phyloP scores from a whole-genome alignment of 352 stramenopile species.

The Elongisporangium anandrum region DNA sequence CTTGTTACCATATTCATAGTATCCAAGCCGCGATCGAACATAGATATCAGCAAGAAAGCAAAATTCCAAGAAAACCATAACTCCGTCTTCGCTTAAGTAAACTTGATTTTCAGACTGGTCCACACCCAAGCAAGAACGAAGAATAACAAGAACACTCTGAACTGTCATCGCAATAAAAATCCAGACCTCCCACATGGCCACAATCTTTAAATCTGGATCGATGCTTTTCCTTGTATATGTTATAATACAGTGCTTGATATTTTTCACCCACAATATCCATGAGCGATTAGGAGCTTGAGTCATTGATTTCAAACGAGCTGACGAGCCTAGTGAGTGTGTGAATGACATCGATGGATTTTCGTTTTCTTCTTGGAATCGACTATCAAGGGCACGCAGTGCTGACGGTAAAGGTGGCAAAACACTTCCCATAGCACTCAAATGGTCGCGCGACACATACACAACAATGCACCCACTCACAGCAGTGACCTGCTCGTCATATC shows the following conservation, averaged over 20 bases:
- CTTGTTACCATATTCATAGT: slow-evolving; percentile 67
- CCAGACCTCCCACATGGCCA: slow-evolving; percentile 44
- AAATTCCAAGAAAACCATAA: slow-evolving; percentile 34
- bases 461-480: slow-evolving; percentile 54
- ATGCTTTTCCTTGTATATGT: slow-evolving; percentile 15
- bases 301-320: neutral
- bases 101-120: neutral
- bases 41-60: slow-evolving; percentile 47
- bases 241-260: neutral
- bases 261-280: neutral
- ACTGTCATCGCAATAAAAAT: slow-evolving; percentile 34
- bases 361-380: neutral
- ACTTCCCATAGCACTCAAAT: slow-evolving; percentile 31
- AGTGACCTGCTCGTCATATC: slow-evolving; percentile 34
- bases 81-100: slow-evolving; percentile 13
- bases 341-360: neutral
- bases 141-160: slow-evolving; percentile 41
- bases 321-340: neutral
- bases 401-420: slow-evolving; percentile 15
- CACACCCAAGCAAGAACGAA: slow-evolving; percentile 43
- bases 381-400: neutral
- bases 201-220: slow-evolving; percentile 43
- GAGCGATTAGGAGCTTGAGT: neutral
- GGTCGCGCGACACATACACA: slow-evolving; percentile 38
- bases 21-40: slow-evolving; percentile 44